phyloP scores from a whole-genome alignment of 495 filamentous ascomycete species.

The Cudoniella acicularis region DNA sequence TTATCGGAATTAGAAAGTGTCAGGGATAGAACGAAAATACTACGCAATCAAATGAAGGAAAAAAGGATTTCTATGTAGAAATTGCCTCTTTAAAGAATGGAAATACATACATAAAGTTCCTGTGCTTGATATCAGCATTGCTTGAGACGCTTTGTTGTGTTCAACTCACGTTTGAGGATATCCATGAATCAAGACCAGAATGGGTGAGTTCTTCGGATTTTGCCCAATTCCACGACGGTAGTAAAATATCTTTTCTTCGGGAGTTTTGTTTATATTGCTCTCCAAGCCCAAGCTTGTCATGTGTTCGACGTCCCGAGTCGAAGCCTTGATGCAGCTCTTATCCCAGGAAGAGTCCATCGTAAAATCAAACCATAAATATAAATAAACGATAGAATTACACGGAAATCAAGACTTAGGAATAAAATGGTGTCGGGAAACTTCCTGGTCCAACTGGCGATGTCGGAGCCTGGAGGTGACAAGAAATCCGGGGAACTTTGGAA shows the following conservation, averaged over 20 bases:
- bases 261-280: conserved; percentile 3
- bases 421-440: too few relatives aligned
- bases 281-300: conserved; percentile 13
- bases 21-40: background rate
- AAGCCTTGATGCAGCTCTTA: background rate
- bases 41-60: too few relatives aligned
- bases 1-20: background rate
- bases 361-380: too few relatives aligned
- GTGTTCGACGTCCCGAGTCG: conserved; percentile 1
- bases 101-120: conserved; percentile 13
- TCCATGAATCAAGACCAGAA: conserved; percentile 32
- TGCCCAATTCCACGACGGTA: conserved; percentile 11
- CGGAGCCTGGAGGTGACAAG: too few relatives aligned
- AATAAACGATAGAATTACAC: too few relatives aligned
- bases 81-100: background rate
- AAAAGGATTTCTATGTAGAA: too few relatives aligned
- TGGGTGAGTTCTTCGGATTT: conserved; percentile 10
- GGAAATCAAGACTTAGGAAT: too few relatives aligned
- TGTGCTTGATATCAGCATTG: background rate
- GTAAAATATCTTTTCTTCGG: conserved; percentile 13
- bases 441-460: too few relatives aligned
- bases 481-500: too few relatives aligned
- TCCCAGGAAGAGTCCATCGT: background rate
- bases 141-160: too few relatives aligned
- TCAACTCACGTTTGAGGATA: conserved; percentile 28